Evolutionary conservation across 495 filamentous ascomycete species (phyloP).

Genomic region (Lophiotrema nucula): DNA sequence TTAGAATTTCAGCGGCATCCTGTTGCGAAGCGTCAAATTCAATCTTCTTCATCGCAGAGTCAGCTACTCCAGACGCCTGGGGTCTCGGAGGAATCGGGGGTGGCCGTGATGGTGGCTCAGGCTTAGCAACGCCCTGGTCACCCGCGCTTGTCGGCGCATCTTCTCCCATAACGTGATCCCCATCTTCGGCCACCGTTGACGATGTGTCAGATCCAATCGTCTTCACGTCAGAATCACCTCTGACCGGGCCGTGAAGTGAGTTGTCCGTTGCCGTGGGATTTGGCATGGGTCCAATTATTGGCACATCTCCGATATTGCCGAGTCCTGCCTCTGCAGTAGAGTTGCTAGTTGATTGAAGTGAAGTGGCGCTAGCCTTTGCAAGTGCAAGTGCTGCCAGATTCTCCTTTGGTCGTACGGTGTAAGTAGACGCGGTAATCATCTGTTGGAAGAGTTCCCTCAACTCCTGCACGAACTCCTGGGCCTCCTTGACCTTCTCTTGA

Average conservation of each 20-base stretch:
- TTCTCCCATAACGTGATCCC: not conserved
- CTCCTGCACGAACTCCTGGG: constrained; percentile 68
- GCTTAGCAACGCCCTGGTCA: not conserved
- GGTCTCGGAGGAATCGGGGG: constrained; percentile 35
- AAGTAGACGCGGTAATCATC: constrained; percentile 59
- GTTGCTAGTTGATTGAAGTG: not conserved
- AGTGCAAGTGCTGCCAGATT: constrained; percentile 82
- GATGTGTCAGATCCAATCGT: constrained; percentile 4
- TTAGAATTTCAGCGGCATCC: constrained; percentile 94
- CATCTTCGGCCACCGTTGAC: constrained; percentile 1
- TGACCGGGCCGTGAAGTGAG: constrained; percentile 9
- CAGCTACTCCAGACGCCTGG: not conserved
- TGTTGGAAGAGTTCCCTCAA: constrained; percentile 69
- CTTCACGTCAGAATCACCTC: constrained; percentile 39
- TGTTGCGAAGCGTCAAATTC: constrained; percentile 68
- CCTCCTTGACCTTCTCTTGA: constrained; percentile 62
- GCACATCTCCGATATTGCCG: constrained; percentile 53
- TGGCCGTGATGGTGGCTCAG: constrained; percentile 29
- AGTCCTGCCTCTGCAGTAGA: not conserved
- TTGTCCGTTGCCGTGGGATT: constrained; percentile 24
- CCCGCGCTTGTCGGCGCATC: not conserved
- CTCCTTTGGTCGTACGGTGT: constrained; percentile 63
- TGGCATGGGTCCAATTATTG: constrained; percentile 51
- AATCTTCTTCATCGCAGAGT: constrained; percentile 8
- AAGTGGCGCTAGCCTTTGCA: constrained; percentile 60